phyloP scores from a whole-genome alignment of 2,329 filamentous ascomycete species.

The Colletotrichum scovillei region DNA sequence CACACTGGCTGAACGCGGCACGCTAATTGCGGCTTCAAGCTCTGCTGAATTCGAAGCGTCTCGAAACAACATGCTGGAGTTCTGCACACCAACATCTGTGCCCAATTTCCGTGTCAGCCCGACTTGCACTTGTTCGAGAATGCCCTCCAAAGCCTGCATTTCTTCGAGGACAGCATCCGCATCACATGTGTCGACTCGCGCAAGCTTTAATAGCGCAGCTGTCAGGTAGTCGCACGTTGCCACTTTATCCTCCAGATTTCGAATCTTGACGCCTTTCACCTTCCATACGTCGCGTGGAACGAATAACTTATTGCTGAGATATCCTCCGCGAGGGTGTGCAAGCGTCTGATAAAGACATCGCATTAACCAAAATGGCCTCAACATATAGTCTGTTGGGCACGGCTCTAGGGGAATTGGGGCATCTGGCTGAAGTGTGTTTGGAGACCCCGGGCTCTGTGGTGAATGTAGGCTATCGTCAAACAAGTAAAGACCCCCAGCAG shows the following conservation, averaged over 20 bases:
- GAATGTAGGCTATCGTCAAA: conserved; percentile 88
- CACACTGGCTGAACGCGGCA: conserved; percentile 69
- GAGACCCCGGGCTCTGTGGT: conserved; percentile 71
- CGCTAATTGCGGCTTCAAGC: conserved; percentile 50
- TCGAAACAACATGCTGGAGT: conserved; percentile 79
- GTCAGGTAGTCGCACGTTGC: conserved; percentile 91
- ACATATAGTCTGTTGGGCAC: conserved; percentile 86
- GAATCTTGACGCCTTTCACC: conserved; percentile 93
- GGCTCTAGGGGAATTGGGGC: conserved; percentile 86
- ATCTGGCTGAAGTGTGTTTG: conserved; percentile 70
- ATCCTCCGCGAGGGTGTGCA: conserved; percentile 90
- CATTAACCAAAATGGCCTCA: conserved; percentile 99
- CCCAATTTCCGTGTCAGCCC: conserved; percentile 85
- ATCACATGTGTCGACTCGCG: conserved; percentile 86
- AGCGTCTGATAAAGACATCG: conserved; percentile 93
- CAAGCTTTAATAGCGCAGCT: conserved; percentile 85
- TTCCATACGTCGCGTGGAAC: conserved; percentile 93
- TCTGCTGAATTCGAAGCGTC: conserved; percentile 67
- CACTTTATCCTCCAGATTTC: conserved; percentile 92
- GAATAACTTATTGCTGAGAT: conserved; percentile 91
- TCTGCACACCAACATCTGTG: conserved; percentile 89
- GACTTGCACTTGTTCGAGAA: conserved; percentile 87
- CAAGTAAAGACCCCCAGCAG: conserved; percentile 78
- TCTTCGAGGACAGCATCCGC: conserved; percentile 93
- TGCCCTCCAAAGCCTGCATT: conserved; percentile 87